Percentiles rank a stretch among this genome's conserved stretches.
Evolutionary conservation across 345 rosid species (phyloP).

Genomic region (Syzygium aromaticum): DNA sequence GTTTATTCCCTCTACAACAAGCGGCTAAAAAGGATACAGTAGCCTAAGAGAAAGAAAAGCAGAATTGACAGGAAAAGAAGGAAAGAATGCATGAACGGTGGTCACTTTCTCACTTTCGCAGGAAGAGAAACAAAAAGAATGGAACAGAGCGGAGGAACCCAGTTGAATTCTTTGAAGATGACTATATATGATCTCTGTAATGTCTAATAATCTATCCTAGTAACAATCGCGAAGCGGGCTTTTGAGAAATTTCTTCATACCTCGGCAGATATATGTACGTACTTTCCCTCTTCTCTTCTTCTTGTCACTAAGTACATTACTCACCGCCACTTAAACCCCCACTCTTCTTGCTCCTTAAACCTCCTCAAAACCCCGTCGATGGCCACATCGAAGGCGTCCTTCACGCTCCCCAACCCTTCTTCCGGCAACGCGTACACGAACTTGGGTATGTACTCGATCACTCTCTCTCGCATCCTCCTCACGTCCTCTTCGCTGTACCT

Average conservation of each 20-base stretch:
- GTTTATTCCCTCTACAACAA: not conserved
- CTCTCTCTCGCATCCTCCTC: constrained; percentile 63
- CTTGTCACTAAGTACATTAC: not conserved
- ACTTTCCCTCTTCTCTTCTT: not conserved
- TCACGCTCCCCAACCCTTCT: constrained; percentile 53
- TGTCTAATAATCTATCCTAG: not conserved
- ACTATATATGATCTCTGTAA: not conserved
- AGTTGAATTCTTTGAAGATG: not conserved
- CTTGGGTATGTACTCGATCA: constrained; percentile 64
- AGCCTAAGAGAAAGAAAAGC: not conserved
- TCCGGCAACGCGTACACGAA: constrained; percentile 54
- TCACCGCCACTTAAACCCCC: constrained; percentile 61
- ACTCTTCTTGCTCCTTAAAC: constrained; percentile 59
- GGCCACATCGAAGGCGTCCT: constrained; percentile 89
- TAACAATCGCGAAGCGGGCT: not conserved
- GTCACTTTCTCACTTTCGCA: not conserved
- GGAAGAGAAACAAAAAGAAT: not conserved
- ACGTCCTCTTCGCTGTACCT: constrained; percentile 54
- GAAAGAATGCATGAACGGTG: not conserved
- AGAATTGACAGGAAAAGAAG: not conserved
- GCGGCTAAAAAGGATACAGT: not conserved
- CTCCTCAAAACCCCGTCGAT: constrained; percentile 78
- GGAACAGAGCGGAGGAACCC: not conserved
- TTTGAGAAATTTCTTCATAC: not conserved
- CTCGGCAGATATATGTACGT: not conserved